Conservation (phyloP, 2,329 filamentous ascomycete genomes). For the Mycosphaerelloides madeirae region DNA sequence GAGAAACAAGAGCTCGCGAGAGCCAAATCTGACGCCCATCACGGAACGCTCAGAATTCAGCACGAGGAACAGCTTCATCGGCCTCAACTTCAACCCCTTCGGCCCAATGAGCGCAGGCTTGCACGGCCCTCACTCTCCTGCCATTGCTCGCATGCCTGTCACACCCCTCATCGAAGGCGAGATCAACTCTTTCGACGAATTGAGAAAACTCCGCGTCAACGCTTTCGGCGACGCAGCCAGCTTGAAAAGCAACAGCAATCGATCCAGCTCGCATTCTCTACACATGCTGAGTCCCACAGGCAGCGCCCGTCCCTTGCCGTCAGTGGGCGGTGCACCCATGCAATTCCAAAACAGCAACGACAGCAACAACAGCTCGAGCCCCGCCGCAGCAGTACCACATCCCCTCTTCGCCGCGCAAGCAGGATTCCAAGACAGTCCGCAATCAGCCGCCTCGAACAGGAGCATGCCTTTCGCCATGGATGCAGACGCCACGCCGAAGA, state of each 20-base stretch:
- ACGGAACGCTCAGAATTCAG: conserved; percentile 95
- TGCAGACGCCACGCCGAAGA: conserved; percentile 20
- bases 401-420: conserved; percentile 6
- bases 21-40: conserved; percentile 92
- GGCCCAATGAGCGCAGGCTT: conserved; percentile 49
- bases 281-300: conserved; percentile 9
- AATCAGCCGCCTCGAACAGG: conserved; percentile 13
- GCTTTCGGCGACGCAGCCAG: conserved; percentile 40
- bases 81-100: conserved; percentile 50
- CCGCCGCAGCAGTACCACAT: conserved; percentile 5
- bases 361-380: conserved; percentile 18
- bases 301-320: conserved; percentile 7
- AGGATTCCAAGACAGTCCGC: conserved; percentile 17
- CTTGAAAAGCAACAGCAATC: conserved; percentile 15
- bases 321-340: conserved; percentile 23
- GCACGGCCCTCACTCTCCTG: conserved; percentile 68
- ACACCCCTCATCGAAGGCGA: conserved; percentile 24
- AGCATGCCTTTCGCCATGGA: conserved; percentile 16
- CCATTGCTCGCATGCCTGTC: conserved; percentile 58
- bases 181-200: conserved; percentile 25
- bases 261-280: conserved; percentile 17
- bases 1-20: conserved; percentile 71
- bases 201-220: conserved; percentile 45
- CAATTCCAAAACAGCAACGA: conserved; percentile 22
- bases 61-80: conserved; percentile 82